These are phyloP conservation scores for Kodamaea neixiangensis DNA, from an alignment of 805 yeast species.

Conservation along the genomic window DNA sequence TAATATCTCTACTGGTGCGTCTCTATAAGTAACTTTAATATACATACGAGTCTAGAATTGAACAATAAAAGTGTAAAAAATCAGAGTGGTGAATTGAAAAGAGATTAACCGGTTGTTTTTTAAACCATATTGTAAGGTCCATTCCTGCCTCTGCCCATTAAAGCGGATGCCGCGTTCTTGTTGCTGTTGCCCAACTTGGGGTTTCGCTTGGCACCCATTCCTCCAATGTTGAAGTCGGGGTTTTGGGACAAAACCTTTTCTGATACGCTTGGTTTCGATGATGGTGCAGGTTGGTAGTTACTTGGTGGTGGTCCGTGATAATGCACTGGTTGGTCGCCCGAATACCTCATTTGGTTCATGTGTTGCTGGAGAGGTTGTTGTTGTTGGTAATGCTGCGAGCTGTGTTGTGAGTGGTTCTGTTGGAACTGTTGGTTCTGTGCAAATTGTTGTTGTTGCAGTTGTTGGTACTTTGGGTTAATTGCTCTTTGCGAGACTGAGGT, in stretches of 20 bases:
- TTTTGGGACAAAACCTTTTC: slow-evolving; percentile 40
- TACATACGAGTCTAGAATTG: not conserved
- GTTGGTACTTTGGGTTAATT: slow-evolving; percentile 55
- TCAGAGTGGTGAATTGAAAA: not conserved
- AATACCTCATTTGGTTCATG: slow-evolving; percentile 3
- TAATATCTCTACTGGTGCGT: not conserved
- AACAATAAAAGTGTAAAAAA: not conserved
- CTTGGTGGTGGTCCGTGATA: slow-evolving; percentile 9
- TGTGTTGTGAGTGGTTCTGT: slow-evolving; percentile 21
- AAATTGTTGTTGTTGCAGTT: slow-evolving; percentile 21
- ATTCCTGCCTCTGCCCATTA: slow-evolving; percentile 20
- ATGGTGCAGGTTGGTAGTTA: slow-evolving; percentile 5
- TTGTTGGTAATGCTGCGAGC: slow-evolving; percentile 9
- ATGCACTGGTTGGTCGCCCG: slow-evolving; percentile 3
- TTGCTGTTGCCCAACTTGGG: slow-evolving; percentile 10
- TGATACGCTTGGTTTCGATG: slow-evolving; percentile 30
- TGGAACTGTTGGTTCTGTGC: slow-evolving; percentile 19
- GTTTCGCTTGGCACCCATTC: slow-evolving; percentile 8
- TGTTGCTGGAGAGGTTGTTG: slow-evolving; percentile 10
- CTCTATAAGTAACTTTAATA: not conserved
- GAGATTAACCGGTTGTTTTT: not conserved
- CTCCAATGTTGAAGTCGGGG: slow-evolving; percentile 42
- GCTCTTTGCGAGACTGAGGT: slow-evolving; percentile 81
- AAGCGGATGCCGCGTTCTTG: slow-evolving; percentile 13
- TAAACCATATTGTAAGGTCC: slow-evolving; percentile 15